Conservation (phyloP, 805 yeast species). For the Saccharomycopsis fibuligera region DNA sequence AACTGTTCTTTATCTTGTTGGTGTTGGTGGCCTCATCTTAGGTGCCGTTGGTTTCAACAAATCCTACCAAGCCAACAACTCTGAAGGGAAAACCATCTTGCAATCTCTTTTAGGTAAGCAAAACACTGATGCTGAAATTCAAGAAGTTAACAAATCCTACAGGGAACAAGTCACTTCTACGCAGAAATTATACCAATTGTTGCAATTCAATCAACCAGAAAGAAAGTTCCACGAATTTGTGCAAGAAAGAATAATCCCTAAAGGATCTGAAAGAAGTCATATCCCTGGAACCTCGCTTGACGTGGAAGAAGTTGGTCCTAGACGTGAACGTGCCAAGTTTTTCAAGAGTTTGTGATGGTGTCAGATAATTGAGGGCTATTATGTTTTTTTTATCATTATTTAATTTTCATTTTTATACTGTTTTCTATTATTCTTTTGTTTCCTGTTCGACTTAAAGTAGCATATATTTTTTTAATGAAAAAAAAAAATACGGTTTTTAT, state of each 20-base stretch:
- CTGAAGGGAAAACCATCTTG: constrained; percentile 13
- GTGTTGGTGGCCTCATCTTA: constrained; percentile 9
- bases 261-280: constrained; percentile 17
- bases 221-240: constrained; percentile 19
- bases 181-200: constrained; percentile 13
- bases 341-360: constrained; percentile 19
- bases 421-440: too few relatives aligned
- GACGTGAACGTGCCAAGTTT: constrained; percentile 19
- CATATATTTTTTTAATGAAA: background rate
- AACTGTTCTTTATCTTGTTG: constrained; percentile 7
- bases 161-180: constrained; percentile 1
- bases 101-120: constrained; percentile 10
- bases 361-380: background rate
- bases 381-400: background rate
- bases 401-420: too few relatives aligned
- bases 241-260: constrained; percentile 13
- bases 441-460: too few relatives aligned
- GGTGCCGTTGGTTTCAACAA: constrained; percentile 13
- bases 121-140: constrained; percentile 3
- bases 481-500: background rate
- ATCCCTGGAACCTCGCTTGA: constrained; percentile 18
- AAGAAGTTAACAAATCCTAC: constrained; percentile 4
- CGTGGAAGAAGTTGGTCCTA: constrained; percentile 15
- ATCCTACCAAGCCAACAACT: constrained; percentile 3
- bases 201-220: constrained; percentile 21